phyloP scores from a whole-genome alignment of 208 protist genomes.

The Leishmania aethiopica region DNA sequence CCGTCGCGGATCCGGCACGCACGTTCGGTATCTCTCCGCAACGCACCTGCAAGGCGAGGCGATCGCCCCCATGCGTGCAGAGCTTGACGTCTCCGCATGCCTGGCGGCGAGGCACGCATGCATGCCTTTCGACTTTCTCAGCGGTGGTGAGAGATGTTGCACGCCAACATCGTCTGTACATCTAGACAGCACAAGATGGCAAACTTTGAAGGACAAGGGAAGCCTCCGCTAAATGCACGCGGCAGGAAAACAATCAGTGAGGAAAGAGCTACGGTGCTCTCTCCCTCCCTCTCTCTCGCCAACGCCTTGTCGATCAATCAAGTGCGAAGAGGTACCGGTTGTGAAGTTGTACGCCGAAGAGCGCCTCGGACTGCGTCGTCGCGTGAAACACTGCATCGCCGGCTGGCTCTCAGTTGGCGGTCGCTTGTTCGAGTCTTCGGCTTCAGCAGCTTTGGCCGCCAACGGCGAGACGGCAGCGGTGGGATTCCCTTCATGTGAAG shows the following conservation, averaged over 20 bases:
- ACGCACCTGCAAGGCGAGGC: background rate
- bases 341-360: slow-evolving; percentile 88
- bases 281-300: background rate
- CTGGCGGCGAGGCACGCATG: background rate
- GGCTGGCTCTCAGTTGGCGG: background rate
- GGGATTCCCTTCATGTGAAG: background rate
- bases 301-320: slow-evolving; percentile 29
- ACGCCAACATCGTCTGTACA: background rate
- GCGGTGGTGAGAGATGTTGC: background rate
- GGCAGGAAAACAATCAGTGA: background rate
- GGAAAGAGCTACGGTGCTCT: too few species aligned
- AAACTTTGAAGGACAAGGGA: background rate
- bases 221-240: background rate
- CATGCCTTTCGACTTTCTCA: background rate
- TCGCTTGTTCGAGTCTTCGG: background rate
- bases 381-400: slow-evolving; percentile 73
- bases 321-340: slow-evolving; percentile 92
- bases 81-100: background rate
- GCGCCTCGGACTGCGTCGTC: slow-evolving; percentile 70
- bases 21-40: background rate
- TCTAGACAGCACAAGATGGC: background rate
- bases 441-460: background rate
- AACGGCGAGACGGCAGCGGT: background rate
- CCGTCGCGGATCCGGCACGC: background rate
- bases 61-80: slow-evolving; percentile 1